Evolutionary conservation across 495 filamentous ascomycete genomes (phyloP).

Genomic region (Hyaloscypha variabilis): DNA sequence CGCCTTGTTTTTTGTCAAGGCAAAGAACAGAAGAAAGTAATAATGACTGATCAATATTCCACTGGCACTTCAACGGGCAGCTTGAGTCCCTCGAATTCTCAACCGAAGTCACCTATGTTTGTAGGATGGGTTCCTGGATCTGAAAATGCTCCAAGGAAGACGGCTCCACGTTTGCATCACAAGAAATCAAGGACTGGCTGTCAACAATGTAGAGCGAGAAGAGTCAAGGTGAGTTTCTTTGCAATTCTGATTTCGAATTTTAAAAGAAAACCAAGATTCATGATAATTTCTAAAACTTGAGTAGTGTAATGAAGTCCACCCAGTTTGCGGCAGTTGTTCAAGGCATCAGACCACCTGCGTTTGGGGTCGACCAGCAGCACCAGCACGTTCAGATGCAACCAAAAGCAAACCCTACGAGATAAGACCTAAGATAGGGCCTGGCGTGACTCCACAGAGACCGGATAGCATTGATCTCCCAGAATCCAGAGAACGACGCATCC

Average conservation of each 20-base stretch:
- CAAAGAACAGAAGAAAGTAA: background rate
- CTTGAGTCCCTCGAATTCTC: background rate
- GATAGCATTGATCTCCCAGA: conserved; percentile 32
- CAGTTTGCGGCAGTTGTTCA: conserved; percentile 40
- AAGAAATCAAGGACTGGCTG: conserved; percentile 35
- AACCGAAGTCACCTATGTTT: conserved; percentile 12
- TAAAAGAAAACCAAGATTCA: background rate
- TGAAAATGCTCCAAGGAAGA: conserved; percentile 3
- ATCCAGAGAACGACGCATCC: conserved; percentile 35
- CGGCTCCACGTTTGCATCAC: conserved; percentile 17
- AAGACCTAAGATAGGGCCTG: background rate
- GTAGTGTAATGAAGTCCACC: conserved; percentile 46
- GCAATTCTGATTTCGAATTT: background rate
- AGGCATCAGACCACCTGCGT: conserved; percentile 39
- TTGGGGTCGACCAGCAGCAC: conserved; percentile 22
- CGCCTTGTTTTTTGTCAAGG: background rate
- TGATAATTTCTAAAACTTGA: no score
- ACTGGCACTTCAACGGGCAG: no score
- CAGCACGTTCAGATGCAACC: background rate
- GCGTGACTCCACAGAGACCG: background rate
- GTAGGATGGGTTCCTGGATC: conserved; percentile 10
- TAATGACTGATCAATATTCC: no score
- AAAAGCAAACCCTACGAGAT: conserved; percentile 1
- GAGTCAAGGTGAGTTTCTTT: conserved; percentile 38
- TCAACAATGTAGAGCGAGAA: conserved; percentile 38